Evolutionary conservation across 805 yeast species (phyloP), one percentile per base, ranked within the genome.

Genomic region (Zygosaccharomyces lentus): DNA sequence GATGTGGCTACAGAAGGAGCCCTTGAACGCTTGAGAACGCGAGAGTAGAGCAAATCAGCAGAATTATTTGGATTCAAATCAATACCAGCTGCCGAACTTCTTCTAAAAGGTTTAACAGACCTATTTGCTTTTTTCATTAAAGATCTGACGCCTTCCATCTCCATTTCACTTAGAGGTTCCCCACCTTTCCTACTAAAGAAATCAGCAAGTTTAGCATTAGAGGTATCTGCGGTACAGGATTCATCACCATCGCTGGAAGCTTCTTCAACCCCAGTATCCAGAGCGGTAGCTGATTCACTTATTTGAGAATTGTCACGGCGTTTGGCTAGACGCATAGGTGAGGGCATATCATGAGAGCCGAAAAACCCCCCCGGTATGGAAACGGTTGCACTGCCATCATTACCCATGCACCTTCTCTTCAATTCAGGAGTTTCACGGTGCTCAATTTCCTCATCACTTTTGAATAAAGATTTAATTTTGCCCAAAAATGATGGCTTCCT

Each of bases 171-270:
- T 50, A 87, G 69, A 4, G 91, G 88, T n/a, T 66, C 67, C 46
- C 80, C 77, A n/a, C 95, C 95, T 61, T 85, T 87, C 36, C 68
- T 70, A n/a, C 72, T 72, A 63, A 87, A 87, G 59, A 87, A 87
- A 24, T 74, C 77, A 9, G 88, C 82, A 39, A 87, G 66, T 26
- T 77, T 74, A 25, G 76, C 79, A 65, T 82, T 84, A 4, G 83
- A 81, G 12, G 73, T 67, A 25, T 61, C 62, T 3, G 54, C 52
- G n/a, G 51, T 48, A 32, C 45, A 43, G 13, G 35, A 38, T 34
- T 45, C 53, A 16, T 43, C 51, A 15, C 27, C 47, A n/a, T 34
- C 37, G 39, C 38, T 40, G 6, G 32, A 29, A 19, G 29, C 45
- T 17, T 47, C 40, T 24, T 34, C 30, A 8, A 27, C 13, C 24